These are phyloP conservation scores for Plantago elongata DNA, from an alignment of 257 asterid species.

Conservation along the genomic window DNA sequence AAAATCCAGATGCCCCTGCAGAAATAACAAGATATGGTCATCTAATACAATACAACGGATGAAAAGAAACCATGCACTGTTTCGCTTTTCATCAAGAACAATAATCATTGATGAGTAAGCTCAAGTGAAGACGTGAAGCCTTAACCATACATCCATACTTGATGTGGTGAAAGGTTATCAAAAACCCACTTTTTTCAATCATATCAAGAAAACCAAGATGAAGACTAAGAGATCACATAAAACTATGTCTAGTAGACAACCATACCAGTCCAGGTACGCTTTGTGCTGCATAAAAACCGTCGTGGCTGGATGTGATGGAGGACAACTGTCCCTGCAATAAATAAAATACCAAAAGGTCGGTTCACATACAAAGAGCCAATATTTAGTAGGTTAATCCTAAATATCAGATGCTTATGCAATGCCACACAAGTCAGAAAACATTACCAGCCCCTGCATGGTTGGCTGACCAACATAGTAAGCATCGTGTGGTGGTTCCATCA, in stretches of 20 bases:
- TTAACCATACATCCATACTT: no score
- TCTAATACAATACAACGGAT: not conserved
- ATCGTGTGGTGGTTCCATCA: constrained; percentile 96
- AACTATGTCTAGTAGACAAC: constrained; percentile 16
- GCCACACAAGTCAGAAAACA: constrained; percentile 13
- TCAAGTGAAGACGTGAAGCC: no score
- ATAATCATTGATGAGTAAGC: no score
- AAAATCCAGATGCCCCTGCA: constrained; percentile 84
- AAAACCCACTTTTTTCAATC: no score
- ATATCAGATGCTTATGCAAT: not conserved
- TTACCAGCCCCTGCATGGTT: constrained; percentile 80
- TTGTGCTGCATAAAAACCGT: constrained; percentile 62
- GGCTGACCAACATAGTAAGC: constrained; percentile 71
- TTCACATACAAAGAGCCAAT: constrained; percentile 1
- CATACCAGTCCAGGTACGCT: constrained; percentile 70
- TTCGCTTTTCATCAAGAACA: no score
- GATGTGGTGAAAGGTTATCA: no score
- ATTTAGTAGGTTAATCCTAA: not conserved
- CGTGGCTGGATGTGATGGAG: constrained; percentile 66
- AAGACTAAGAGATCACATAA: not conserved
- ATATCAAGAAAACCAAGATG: no score
- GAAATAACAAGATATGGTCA: constrained; percentile 12
- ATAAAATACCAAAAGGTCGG: constrained; percentile 11
- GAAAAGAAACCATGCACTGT: no score
- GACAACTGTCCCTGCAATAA: constrained; percentile 67